These are phyloP conservation scores for Trichophyton verrucosum DNA, from an alignment of 2,329 filamentous ascomycete genomes.

Conservation along the genomic window DNA sequence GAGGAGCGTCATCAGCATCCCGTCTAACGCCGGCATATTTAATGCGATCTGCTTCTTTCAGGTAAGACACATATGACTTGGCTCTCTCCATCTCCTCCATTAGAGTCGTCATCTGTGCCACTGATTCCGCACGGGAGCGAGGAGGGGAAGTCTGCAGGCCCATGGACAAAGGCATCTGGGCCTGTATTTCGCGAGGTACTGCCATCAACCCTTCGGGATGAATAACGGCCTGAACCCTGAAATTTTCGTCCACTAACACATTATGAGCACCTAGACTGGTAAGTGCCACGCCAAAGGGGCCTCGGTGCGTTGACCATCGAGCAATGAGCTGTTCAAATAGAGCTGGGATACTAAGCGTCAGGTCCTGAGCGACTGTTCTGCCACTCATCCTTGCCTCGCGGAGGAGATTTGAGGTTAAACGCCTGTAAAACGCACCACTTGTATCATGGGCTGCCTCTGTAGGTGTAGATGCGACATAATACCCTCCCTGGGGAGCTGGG, in stretches of 20 bases:
- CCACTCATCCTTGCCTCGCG: background rate
- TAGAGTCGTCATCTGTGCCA: background rate
- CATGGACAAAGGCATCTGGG: background rate
- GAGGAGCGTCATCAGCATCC: background rate
- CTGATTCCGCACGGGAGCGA: background rate
- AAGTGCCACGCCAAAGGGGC: constrained; percentile 11
- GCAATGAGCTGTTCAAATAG: background rate
- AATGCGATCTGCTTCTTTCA: background rate
- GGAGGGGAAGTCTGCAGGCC: background rate
- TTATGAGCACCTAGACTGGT: constrained; percentile 13
- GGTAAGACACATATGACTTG: background rate
- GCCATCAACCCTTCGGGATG: constrained; percentile 12
- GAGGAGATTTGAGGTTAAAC: background rate
- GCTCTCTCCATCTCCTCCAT: background rate
- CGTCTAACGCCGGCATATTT: background rate
- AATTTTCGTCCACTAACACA: constrained; percentile 11
- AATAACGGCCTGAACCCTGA: constrained; percentile 12
- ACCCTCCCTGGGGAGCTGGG: background rate
- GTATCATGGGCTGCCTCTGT: background rate
- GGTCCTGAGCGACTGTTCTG: background rate
- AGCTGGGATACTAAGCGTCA: constrained; percentile 6
- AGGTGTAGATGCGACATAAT: no score
- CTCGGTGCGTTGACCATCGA: background rate
- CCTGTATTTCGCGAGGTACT: constrained; percentile 7
- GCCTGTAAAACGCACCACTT: background rate